Conservation (phyloP, 2,329 filamentous ascomycete species). For the Cladophialophora carrionii region DNA sequence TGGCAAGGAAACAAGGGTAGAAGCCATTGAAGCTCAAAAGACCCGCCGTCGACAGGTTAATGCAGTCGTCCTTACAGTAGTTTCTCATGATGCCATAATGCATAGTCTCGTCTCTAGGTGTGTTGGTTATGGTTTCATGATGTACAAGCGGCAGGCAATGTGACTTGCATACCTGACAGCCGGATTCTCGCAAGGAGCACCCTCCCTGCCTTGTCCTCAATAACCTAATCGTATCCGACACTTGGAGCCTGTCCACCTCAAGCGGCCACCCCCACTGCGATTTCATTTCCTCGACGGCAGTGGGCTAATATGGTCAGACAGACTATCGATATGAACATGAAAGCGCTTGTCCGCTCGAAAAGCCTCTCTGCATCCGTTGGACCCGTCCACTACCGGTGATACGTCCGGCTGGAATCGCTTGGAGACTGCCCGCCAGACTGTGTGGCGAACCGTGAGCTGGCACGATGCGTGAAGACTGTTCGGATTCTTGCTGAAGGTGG, state of each 20-base stretch:
- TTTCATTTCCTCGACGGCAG: not conserved
- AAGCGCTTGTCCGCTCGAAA: not conserved
- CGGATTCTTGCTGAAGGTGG: not conserved
- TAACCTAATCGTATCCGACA: not conserved
- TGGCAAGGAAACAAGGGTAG: not conserved
- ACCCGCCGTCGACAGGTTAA: not conserved
- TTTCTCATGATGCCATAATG: constrained; percentile 18
- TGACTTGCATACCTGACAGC: not conserved
- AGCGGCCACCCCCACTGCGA: not conserved
- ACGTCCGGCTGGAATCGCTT: not conserved
- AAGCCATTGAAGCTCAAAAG: not conserved
- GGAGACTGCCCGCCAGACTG: not conserved
- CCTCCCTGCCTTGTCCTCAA: not conserved
- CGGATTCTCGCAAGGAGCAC: not conserved
- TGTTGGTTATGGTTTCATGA: constrained; percentile 8
- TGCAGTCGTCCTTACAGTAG: not conserved
- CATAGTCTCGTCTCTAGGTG: constrained; percentile 15
- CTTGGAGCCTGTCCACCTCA: not conserved
- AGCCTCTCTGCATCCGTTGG: not conserved
- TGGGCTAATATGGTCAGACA: not conserved
- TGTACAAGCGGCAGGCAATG: not conserved
- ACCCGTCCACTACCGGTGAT: not conserved
- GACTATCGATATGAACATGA: not conserved
- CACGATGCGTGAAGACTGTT: not conserved
- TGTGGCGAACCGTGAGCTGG: not conserved